A percentile compares a stretch with the other conserved stretches of the same genome.
phyloP scores from a whole-genome alignment of 805 yeast species.

The Metschnikowia picachoensis region DNA sequence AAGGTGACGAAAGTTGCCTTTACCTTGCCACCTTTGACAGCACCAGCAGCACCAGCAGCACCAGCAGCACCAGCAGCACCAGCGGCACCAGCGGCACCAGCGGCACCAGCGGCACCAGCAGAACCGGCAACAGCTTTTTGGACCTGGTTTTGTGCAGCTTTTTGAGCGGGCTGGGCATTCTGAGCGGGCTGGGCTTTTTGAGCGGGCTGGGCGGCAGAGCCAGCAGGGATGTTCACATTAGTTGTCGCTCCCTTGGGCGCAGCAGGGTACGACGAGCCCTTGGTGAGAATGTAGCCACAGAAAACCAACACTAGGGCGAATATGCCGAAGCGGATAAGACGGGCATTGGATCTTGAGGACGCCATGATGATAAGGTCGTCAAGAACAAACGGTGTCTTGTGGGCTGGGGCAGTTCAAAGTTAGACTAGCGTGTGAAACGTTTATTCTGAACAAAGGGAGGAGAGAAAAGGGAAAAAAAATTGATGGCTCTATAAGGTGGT shows the following conservation, averaged over 20 bases:
- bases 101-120: neutral
- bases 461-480: neutral
- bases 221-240: neutral
- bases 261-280: conserved; percentile 39
- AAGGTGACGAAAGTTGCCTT: conserved; percentile 80
- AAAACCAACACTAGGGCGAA: conserved; percentile 43
- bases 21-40: conserved; percentile 31
- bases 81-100: neutral
- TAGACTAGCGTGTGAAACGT: neutral
- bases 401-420: neutral
- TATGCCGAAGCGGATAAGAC: conserved; percentile 45
- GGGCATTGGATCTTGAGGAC: conserved; percentile 42
- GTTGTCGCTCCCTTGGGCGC: neutral
- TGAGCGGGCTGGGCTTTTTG: neutral
- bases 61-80: conserved; percentile 9
- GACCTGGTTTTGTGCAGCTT: neutral
- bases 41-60: conserved; percentile 1
- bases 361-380: conserved; percentile 14
- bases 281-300: conserved; percentile 46
- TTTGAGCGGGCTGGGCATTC: neutral
- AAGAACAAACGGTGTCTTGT: neutral
- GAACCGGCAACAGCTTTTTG: neutral
- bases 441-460: neutral
- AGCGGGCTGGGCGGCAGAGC: neutral
- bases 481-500: too few relatives aligned